These are phyloP conservation scores for Pseudoneurospora amorphoporcata DNA, from an alignment of 495 filamentous ascomycete genomes.

Conservation along the genomic window DNA sequence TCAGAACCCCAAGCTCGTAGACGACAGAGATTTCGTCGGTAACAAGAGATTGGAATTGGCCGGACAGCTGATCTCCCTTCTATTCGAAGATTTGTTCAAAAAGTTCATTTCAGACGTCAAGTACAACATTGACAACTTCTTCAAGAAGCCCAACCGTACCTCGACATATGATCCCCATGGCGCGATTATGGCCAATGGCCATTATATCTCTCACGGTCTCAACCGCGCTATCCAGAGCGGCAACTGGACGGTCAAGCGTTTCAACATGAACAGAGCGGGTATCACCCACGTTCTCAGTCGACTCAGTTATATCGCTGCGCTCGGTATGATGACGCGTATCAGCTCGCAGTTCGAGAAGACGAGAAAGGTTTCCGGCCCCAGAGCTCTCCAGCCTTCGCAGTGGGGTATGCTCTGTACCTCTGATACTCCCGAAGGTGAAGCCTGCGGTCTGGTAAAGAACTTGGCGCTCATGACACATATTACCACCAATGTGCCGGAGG, in stretches of 20 bases:
- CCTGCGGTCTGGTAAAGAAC: constrained; percentile 97
- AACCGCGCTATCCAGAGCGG: constrained; percentile 91
- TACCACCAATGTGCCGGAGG: constrained; percentile 89
- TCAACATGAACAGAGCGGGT: constrained; percentile 95
- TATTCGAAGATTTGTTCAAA: constrained; percentile 98
- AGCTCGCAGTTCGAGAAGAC: constrained; percentile 98
- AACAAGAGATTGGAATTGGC: constrained; percentile 94
- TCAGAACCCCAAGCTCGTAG: constrained; percentile 76
- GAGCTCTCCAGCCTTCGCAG: constrained; percentile 91
- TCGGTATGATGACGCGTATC: constrained; percentile 99
- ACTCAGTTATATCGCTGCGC: constrained; percentile 88
- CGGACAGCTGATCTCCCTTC: constrained; percentile 84
- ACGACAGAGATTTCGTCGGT: constrained; percentile 95
- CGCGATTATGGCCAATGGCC: constrained; percentile 64
- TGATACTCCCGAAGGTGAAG: constrained; percentile 96
- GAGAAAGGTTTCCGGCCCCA: constrained; percentile 85
- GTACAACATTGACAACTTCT: constrained; percentile 80
- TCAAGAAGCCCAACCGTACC: constrained; percentile 80
- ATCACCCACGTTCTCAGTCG: constrained; percentile 95
- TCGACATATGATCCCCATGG: constrained; percentile 75
- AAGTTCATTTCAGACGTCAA: constrained; percentile 81
- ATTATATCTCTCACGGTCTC: constrained; percentile 79
- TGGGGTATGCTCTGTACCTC: constrained; percentile 96
- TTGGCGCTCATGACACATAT: constrained; percentile 98
- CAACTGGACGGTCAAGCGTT: constrained; percentile 95